These are phyloP conservation scores for Cudoniella acicularis DNA, from an alignment of 495 filamentous ascomycete species.

Conservation along the genomic window DNA sequence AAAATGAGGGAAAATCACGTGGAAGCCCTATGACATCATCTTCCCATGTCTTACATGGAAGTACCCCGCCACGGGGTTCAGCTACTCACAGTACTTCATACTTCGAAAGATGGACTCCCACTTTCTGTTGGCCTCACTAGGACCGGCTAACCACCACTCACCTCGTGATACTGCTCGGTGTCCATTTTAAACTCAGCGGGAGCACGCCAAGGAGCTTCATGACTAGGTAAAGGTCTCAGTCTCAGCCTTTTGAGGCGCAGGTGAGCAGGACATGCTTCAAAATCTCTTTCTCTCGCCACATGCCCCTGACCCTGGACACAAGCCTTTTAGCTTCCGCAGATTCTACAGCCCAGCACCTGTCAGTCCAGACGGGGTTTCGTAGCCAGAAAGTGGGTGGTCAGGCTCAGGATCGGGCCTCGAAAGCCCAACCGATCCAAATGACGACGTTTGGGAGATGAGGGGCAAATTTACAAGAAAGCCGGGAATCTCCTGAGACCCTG, in stretches of 20 bases:
- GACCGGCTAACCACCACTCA: neutral
- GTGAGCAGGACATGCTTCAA: neutral
- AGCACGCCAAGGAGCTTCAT: neutral
- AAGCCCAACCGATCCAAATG: neutral
- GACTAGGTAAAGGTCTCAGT: no score
- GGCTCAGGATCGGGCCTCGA: neutral
- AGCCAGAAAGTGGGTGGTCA: neutral
- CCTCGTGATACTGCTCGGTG: neutral
- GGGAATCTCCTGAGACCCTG: neutral
- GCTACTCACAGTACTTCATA: no score
- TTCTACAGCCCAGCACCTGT: neutral
- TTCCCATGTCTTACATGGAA: no score
- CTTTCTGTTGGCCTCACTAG: neutral
- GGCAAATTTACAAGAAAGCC: neutral
- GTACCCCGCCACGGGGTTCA: no score
- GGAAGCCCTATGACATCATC: no score
- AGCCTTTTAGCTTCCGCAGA: neutral
- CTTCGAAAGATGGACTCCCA: neutral
- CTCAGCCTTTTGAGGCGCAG: slow-evolving; percentile 6
- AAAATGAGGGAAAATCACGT: no score
- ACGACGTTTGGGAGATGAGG: neutral
- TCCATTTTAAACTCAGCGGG: neutral
- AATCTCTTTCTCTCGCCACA: neutral
- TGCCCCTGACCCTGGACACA: neutral
- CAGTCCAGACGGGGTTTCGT: neutral